phyloP scores from a whole-genome alignment of 2,329 filamentous ascomycete genomes.

The Ophiostoma pallidulum region DNA sequence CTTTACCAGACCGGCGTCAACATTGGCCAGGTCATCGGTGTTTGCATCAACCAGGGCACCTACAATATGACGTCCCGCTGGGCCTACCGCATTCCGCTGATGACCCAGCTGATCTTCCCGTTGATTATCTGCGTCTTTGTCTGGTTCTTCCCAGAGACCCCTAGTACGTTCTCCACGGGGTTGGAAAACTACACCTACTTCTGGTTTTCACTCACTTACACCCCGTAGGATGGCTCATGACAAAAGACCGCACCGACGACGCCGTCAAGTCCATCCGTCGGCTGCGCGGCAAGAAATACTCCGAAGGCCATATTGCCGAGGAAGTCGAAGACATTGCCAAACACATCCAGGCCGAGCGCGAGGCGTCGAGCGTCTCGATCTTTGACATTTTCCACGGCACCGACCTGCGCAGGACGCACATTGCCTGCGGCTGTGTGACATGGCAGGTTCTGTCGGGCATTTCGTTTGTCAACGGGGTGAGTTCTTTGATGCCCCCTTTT shows the following conservation, averaged over 20 bases:
- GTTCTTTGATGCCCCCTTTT: too few relatives aligned
- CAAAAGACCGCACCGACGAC: constrained; percentile 24
- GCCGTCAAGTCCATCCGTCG: constrained; percentile 26
- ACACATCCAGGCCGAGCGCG: constrained; percentile 26
- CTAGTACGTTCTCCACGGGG: not conserved
- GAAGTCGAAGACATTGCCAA: constrained; percentile 30
- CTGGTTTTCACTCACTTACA: too few relatives aligned
- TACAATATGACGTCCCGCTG: not conserved
- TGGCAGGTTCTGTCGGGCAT: constrained; percentile 1
- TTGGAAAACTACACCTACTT: too few relatives aligned
- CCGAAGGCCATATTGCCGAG: constrained; percentile 14
- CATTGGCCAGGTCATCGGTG: not conserved
- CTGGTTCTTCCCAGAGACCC: constrained; percentile 1
- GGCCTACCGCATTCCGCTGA: not conserved
- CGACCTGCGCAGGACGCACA: constrained; percentile 41
- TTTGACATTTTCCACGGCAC: constrained; percentile 39
- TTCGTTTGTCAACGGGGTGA: constrained; percentile 27
- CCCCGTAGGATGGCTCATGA: constrained; percentile 29
- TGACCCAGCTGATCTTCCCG: not conserved
- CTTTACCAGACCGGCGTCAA: constrained; percentile 3
- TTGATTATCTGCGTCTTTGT: not conserved
- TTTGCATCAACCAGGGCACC: not conserved
- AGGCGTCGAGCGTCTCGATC: constrained; percentile 26
- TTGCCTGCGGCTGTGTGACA: constrained; percentile 25
- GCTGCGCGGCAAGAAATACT: constrained; percentile 23